Evolutionary conservation across 306 rosid species (phyloP).

Genomic region (Herpetospermum pedunculosum): DNA sequence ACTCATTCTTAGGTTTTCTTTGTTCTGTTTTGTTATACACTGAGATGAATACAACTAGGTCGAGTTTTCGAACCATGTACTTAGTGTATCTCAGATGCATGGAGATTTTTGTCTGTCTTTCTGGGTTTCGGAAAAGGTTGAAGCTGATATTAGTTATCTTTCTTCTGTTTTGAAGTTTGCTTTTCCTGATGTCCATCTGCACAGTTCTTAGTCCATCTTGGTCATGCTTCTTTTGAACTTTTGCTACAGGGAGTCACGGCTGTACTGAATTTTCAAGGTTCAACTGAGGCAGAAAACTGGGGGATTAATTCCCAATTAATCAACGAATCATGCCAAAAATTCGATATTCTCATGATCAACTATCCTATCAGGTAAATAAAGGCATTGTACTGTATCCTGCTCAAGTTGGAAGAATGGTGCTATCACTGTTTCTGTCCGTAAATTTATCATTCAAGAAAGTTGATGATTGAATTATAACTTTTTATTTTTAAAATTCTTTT

Average conservation of each 20-base stretch:
- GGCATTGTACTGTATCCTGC: background rate
- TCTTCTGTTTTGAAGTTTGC: background rate
- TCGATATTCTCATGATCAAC: slow-evolving; percentile 69
- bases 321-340: slow-evolving; percentile 64
- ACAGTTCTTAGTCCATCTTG: background rate
- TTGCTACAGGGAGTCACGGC: slow-evolving; percentile 79
- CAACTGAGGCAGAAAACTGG: slow-evolving; percentile 91
- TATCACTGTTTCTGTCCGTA: background rate
- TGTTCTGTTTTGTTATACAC: background rate
- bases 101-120: background rate
- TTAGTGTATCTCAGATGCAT: background rate
- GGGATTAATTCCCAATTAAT: slow-evolving; percentile 60
- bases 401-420: slow-evolving; percentile 2
- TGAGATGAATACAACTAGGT: background rate
- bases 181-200: background rate
- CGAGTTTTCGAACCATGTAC: background rate
- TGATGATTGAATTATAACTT: background rate
- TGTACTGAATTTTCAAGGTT: slow-evolving; percentile 78
- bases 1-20: background rate
- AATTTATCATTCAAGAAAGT: background rate
- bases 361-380: slow-evolving; percentile 71
- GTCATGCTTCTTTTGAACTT: slow-evolving; percentile 17
- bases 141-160: slow-evolving; percentile 11
- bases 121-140: background rate
- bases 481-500: background rate